These are phyloP conservation scores for Polychytrium aggregatum DNA, from an alignment of 192 early-diverging fungal genomes.

Conservation along the genomic window DNA sequence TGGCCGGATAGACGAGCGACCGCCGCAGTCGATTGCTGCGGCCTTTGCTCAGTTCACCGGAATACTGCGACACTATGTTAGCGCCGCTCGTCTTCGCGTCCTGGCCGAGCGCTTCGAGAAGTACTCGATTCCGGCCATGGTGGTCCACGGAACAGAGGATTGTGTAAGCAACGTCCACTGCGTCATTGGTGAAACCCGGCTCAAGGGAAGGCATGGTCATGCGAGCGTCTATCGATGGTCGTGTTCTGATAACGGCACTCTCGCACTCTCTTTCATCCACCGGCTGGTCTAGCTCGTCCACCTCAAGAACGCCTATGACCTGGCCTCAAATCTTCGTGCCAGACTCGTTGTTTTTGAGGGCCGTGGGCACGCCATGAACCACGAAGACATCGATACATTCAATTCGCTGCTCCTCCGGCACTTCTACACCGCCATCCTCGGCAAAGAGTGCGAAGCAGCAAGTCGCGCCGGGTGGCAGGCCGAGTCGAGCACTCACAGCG, in stretches of 20 bases:
- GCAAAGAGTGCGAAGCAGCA: no score
- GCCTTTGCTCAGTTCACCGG: conserved; percentile 10
- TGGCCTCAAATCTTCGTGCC: conserved; percentile 7
- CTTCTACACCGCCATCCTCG: conserved; percentile 11
- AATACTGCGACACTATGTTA: conserved; percentile 9
- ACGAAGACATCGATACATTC: conserved; percentile 15
- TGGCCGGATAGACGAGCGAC: conserved; percentile 9
- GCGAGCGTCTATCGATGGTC: no score
- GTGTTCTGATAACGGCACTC: no score
- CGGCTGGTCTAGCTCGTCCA: conserved; percentile 6
- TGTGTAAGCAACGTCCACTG: no score
- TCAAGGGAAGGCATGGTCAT: no score
- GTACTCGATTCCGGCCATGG: conserved; percentile 13
- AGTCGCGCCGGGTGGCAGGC: no score
- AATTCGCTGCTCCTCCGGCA: conserved; percentile 15
- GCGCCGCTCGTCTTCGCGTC: neutral
- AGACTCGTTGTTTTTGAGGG: conserved; percentile 21
- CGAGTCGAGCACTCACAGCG: no score
- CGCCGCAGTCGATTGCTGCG: conserved; percentile 8
- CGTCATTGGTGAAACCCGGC: no score
- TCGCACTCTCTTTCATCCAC: no score
- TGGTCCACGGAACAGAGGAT: conserved; percentile 19
- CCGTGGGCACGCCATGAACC: conserved; percentile 18
- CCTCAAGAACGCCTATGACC: neutral
- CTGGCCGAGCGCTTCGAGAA: conserved; percentile 1